These are phyloP conservation scores for Globisporangium sylvaticum DNA, from an alignment of 352 stramenopile species.

Conservation along the genomic window DNA sequence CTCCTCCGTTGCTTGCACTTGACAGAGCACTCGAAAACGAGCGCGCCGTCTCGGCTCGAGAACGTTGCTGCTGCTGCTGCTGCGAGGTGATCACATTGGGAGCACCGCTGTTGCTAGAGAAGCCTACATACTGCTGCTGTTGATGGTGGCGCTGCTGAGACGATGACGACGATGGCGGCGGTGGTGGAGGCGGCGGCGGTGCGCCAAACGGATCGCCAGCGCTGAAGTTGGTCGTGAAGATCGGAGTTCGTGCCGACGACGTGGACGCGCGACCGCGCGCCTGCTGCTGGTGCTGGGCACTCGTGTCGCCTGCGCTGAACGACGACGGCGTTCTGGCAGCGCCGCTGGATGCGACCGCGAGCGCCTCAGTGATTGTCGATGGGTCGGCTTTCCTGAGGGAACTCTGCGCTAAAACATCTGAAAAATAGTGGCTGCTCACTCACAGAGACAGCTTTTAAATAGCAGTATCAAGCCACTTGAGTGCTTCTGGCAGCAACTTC, in stretches of 20 bases:
- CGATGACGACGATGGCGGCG: not conserved
- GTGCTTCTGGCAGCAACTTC: not conserved
- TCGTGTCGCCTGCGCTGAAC: not conserved
- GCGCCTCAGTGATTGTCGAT: not conserved
- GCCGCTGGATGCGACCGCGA: not conserved
- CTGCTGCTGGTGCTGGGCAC: not conserved
- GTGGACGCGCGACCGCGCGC: not conserved
- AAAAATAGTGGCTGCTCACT: not conserved
- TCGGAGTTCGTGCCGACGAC: constrained; percentile 1
- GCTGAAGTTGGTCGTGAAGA: not conserved
- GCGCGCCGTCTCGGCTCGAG: not conserved
- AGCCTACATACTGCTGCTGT: constrained; percentile 1
- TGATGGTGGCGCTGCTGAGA: not conserved
- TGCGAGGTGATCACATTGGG: not conserved
- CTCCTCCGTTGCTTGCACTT: not conserved
- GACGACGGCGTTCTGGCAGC: not conserved
- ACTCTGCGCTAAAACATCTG: not conserved
- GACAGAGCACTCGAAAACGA: constrained; percentile 3
- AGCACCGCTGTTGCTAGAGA: not conserved
- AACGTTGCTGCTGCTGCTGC: constrained; percentile 4
- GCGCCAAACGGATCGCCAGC: constrained; percentile 12
- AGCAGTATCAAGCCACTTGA: not conserved
- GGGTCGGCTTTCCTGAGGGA: not conserved
- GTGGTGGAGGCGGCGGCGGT: constrained; percentile 4
- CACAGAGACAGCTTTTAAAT: not conserved